Percentiles rank a stretch among this genome's conserved stretches.
phyloP scores from a whole-genome alignment of 1,284 basidiomycete genomes.

The Moniliophthora roreri region DNA sequence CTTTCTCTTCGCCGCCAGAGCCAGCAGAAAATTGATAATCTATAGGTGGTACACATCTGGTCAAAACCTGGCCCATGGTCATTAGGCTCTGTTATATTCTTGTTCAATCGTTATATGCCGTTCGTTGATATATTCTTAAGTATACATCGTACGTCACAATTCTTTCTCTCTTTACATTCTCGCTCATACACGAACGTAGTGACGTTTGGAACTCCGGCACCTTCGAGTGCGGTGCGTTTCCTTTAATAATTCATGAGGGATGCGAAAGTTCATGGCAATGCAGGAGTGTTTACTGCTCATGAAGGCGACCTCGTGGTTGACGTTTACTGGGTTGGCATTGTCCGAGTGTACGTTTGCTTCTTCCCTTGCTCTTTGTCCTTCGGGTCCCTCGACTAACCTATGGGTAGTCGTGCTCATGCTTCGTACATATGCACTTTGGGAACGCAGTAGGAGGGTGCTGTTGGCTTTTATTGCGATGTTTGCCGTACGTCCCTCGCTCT shows the following conservation, averaged over 20 bases:
- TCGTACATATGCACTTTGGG: constrained; percentile 45
- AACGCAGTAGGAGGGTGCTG: constrained; percentile 31
- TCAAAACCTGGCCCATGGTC: constrained; percentile 26
- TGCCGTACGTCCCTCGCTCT: constrained; percentile 5
- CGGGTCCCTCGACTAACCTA: constrained; percentile 1
- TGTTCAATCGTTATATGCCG: constrained; percentile 41
- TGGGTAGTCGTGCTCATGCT: constrained; percentile 37
- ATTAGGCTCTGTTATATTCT: constrained; percentile 34
- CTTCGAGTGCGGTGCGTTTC: too few relatives aligned
- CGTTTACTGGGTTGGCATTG: constrained; percentile 33
- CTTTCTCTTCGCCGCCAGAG: not conserved
- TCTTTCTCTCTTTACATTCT: too few relatives aligned
- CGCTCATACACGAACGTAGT: too few relatives aligned
- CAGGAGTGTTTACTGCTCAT: too few relatives aligned
- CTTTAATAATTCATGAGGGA: too few relatives aligned
- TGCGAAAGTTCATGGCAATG: too few relatives aligned
- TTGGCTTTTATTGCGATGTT: constrained; percentile 30
- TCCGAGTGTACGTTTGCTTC: constrained; percentile 36
- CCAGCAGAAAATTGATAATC: not conserved
- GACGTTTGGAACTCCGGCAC: too few relatives aligned
- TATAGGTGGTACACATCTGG: constrained; percentile 39
- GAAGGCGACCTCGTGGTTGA: constrained; percentile 24
- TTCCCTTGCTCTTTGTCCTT: too few relatives aligned
- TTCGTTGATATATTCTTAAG: constrained; percentile 40
- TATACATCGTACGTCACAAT: constrained; percentile 27